Base-by-base conservation (phyloP, 352 stramenopile genomes). In the Albugo laibachii region DNA sequence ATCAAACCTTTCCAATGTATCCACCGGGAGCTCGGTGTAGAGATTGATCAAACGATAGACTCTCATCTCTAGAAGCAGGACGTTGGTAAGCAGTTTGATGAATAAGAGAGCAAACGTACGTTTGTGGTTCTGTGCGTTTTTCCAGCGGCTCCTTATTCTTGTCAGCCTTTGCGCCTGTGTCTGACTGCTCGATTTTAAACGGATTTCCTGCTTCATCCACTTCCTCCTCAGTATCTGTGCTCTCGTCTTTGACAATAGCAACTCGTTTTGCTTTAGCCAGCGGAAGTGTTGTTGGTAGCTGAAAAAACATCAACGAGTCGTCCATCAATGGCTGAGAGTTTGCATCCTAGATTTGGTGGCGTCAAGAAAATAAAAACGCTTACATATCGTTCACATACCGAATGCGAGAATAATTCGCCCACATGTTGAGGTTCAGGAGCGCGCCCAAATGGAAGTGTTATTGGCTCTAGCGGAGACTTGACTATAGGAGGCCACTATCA, bases 281-380 rank as follows among this genome's bases (percentile, higher is more conserved):
- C 16, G 78, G 78, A 6, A 91, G 61, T 15, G 78, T 91, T 20
- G 78, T 91, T 11, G 78, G 78, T 43, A 91, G 60, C 46, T 91
- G 78, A 36, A 91, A 58, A 61, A 87, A 91, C 6, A 91, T 65
- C 5, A 91, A 54, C 44, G 73, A 62, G 53, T 91, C 74, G 50
- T 91, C 72, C 12, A 79, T 52, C 15, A 76, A 36, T 2, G 81
- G 53, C 36, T 80, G 66, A 2, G 73, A 71, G 14, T 56, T 56
- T 59, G 66, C 11, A 40, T 14, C 12, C 10, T 44, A 2, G n/a
- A n/a, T n/a, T n/a, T n/a, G n/a, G n/a, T n/a, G n/a, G n/a, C n/a
- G n/a, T n/a, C 6, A 15, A 41, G 8, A 15, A 13, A 6, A 35
- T 5, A 19, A n/a, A 10, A 8, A 31, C 3, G 8, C 3, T n/a